Evolutionary conservation across 441 rosid species (phyloP), one percentile per base, ranked within the genome.

Genomic region (Iberis amara): DNA sequence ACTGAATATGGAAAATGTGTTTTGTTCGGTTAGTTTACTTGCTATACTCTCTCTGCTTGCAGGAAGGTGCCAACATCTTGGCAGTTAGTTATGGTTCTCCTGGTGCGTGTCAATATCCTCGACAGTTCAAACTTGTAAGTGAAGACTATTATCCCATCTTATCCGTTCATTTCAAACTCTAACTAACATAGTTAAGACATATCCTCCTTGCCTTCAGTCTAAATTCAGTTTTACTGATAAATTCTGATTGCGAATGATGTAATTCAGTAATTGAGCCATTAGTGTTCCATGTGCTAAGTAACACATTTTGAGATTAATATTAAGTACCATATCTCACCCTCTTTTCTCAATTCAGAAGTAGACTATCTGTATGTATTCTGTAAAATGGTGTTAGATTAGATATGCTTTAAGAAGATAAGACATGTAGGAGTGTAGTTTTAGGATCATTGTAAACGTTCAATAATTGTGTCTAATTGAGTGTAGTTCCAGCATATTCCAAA

Each of bases 1-100:
- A n/a, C n/a, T n/a, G n/a, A n/a, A n/a, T n/a, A n/a, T n/a, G n/a
- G n/a, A 39, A 9, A 12, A 5, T 30, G 33, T 30, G 33, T 3
- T 30, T 5, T 1, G 6, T 5, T 7, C 33, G 1, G 6, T 30
- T 7, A 6, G 6, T 32, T 39, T 13, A 61, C 41, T 56, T 27
- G 15, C 26, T 38, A 7, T 28, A 21, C 54, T 7, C 21, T 42
- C 14, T 59, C 28, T 14, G 32, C 23, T 61, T 75, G 73, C 80
- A 91, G 98, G 95, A 88, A 47, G 98, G 98, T 62, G 80, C 72
- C 64, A 82, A 80, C 73, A 65, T 91, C 58, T 74, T 91, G 75
- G 89, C 91, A 11, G 81, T 88, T 54, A 86, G 82, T 69, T 91
- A 85, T 65, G 98, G 98, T 62, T 66, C 95, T 59, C 85, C 89